A percentile compares a stretch with the other conserved stretches of the same genome.
Evolutionary conservation across 2,329 filamentous ascomycete species (phyloP).

Genomic region (Phialophora expanda): DNA sequence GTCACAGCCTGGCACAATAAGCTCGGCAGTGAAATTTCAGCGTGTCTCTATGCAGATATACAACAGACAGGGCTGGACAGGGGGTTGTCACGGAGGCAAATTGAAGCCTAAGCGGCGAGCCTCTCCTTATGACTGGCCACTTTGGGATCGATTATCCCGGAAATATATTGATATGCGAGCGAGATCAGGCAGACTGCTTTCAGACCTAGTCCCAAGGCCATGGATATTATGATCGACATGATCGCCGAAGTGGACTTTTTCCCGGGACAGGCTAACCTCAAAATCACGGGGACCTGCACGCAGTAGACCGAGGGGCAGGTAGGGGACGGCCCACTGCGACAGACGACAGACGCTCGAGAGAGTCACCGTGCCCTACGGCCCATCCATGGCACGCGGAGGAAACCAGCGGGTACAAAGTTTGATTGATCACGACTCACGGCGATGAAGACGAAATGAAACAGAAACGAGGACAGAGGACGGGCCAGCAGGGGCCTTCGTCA

Average conservation of each 20-base stretch:
- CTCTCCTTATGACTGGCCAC: slow-evolving; percentile 5
- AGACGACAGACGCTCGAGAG: not conserved
- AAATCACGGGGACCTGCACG: not conserved
- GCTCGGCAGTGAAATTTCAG: not conserved
- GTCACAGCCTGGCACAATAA: not conserved
- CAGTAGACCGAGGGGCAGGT: not conserved
- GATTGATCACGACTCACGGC: not conserved
- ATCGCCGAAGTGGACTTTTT: slow-evolving; percentile 27
- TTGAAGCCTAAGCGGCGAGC: slow-evolving; percentile 11
- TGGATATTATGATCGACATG: slow-evolving; percentile 29
- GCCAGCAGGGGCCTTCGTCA: not conserved
- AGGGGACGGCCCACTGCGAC: not conserved
- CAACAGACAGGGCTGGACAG: not conserved
- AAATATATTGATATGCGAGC: slow-evolving; percentile 15
- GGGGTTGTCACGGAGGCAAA: not conserved
- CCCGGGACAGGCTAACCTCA: slow-evolving; percentile 20
- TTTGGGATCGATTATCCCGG: slow-evolving; percentile 5
- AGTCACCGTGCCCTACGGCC: not conserved
- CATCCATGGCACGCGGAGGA: not conserved
- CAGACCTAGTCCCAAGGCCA: not conserved
- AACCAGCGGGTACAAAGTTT: not conserved
- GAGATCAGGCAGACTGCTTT: slow-evolving; percentile 1
- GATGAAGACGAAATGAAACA: not conserved
- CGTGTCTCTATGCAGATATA: not conserved
- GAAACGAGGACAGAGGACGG: not conserved